Evolutionary conservation across 352 stramenopile genomes (phyloP).

Genomic region (Phytophthora fragariae): DNA sequence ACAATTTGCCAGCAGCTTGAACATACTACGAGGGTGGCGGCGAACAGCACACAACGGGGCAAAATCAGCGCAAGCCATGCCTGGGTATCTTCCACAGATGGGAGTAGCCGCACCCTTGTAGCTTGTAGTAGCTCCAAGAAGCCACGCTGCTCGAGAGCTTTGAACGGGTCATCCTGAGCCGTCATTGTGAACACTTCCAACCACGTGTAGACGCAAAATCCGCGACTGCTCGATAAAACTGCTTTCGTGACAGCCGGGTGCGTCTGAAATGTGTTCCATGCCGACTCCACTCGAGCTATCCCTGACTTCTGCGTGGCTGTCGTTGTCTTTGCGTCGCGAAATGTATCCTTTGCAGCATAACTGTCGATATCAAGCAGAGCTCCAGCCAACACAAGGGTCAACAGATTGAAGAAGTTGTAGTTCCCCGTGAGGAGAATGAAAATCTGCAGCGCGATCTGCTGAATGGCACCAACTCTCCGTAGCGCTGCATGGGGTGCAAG

Average conservation of each 20-base stretch:
- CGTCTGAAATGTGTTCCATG: constrained; percentile 40
- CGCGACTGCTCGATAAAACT: constrained; percentile 18
- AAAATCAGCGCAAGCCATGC: constrained; percentile 51
- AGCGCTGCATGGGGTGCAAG: constrained; percentile 69
- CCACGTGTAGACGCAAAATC: constrained; percentile 43
- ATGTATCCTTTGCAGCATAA: background rate
- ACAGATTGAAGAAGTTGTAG: constrained; percentile 96
- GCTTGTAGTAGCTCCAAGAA: constrained; percentile 24
- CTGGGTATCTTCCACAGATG: constrained; percentile 51
- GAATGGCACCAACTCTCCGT: constrained; percentile 56
- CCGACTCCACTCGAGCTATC: constrained; percentile 27
- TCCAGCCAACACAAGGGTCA: constrained; percentile 71
- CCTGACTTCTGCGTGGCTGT: background rate
- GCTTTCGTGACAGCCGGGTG: background rate
- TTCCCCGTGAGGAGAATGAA: constrained; percentile 90
- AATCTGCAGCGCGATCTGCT: constrained; percentile 88
- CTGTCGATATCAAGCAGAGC: constrained; percentile 44
- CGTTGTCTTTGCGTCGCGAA: background rate
- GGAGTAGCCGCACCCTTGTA: constrained; percentile 41
- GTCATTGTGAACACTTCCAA: constrained; percentile 36
- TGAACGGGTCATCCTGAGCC: background rate
- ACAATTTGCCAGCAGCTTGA: constrained; percentile 47
- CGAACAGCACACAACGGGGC: constrained; percentile 30
- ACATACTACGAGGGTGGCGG: constrained; percentile 14
- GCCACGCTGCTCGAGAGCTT: constrained; percentile 12